Evolutionary conservation across 129 eudicot genomes (phyloP), one percentile per base, ranked within the genome.

Genomic region (Flaveria ramosissima): DNA sequence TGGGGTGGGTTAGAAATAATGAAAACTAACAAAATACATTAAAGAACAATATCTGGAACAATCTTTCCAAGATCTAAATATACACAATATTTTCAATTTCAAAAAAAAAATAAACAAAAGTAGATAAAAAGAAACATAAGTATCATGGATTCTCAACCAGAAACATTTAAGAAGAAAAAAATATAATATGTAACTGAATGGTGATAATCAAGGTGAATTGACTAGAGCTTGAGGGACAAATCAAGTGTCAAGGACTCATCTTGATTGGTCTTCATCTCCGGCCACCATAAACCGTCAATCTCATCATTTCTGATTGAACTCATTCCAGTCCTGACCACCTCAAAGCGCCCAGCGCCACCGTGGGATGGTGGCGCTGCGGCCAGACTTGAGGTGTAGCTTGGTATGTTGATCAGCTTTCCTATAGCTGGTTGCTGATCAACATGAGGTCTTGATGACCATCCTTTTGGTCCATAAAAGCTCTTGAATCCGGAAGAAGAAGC

Each of bases 221-320:
- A 32, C 82, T 69, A 87, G 73, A 87, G 88, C 85, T 82, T 87
- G 60, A 87, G 85, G 60, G 91, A 87, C 72, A 87, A 76, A 68
- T 87, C 88, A 76, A 87, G 86, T 75, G 84, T 82, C 74, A 73
- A 78, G 3, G 71, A 67, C 55, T 82, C 88, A 55, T 82, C 88
- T 59, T 74, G 79, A 83, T 74, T 81, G 61, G 15, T 80, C 75
- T 80, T 84, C 67, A 71, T 69, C 77, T 60, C 80, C 48, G 78
- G 71, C 85, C 83, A 70, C 78, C 81, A 81, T 36, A 62, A 63
- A 50, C 82, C 78, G 36, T 74, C 79, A 48, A 68, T 59, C 62
- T 64, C 83, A 43, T 87, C 86, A 7, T 79, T 77, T 0, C 59
- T 57, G 2, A 72, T 15, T 47, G 79, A 72, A 13, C 46, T 68